Evolutionary conservation across 2,329 filamentous ascomycete species (phyloP), one percentile per base, ranked within the genome.

Genomic region (Chrysosporium keratinophilum): DNA sequence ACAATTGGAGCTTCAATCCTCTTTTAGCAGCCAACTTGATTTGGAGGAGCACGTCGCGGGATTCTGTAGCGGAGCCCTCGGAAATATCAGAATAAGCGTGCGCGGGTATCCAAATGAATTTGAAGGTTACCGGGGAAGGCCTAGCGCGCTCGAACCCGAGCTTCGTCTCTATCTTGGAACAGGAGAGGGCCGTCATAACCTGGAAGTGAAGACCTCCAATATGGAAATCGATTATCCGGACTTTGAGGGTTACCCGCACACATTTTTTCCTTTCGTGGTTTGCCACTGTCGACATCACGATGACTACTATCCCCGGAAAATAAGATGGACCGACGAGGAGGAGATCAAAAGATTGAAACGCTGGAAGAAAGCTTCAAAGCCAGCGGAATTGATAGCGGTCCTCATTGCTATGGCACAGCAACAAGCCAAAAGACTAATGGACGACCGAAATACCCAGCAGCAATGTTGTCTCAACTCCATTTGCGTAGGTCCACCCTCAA

Each of bases 391-490:
- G 23, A 28, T 53, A 10, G 50, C 50, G 5, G 6, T 47, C 6
- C 31, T 53, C 17, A 11, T 53, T 20, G 50, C 50, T 10, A 40
- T 28, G 23, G 50, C 50, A n/a, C 50, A 53, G 35, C 28, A 53
- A 23, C 41, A 47, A 19, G 41, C 49, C 7, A 43, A 52, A 23
- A n/a, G 49, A 14, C 23, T 28, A 4, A 7, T 28, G 10, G 23
- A 28, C 23, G 23, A 7, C 7, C 23, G 23, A 28, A 41, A 41
- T n/a, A 41, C 14, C 3, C 39, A 28, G 7, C 23, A 28, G 23
- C 23, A 28, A 28, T 28, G 23, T 28, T 28, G 23, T 28, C 23
- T 7, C 3, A 28, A 28, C 23, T 28, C 23, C 23, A 28, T 28
- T 28, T 28, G 23, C 23, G 23, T 28, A 28, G 7, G 23, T 28